Evolutionary conservation across 352 stramenopile species (phyloP).

Genomic region (Aphanomyces cochlioides): DNA sequence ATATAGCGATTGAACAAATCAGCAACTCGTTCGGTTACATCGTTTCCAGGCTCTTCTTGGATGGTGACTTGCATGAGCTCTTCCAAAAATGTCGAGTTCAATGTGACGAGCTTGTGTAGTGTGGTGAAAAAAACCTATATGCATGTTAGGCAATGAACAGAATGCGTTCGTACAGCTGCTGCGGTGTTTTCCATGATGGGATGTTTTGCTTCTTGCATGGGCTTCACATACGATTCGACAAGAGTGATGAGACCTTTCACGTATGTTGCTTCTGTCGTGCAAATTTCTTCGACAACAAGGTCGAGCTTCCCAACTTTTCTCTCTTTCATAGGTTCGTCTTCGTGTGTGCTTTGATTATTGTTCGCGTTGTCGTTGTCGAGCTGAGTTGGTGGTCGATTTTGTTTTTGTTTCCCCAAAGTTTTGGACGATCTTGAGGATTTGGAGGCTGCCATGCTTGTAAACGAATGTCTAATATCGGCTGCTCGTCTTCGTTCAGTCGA

Average conservation of each 20-base stretch:
- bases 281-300: conserved; percentile 77
- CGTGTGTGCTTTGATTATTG: conserved; percentile 19
- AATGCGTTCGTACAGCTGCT: conserved; percentile 45
- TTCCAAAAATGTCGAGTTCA: conserved; percentile 79
- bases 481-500: too few species aligned
- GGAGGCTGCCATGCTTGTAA: too few species aligned
- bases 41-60: conserved; percentile 34
- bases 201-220: conserved; percentile 69
- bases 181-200: conserved; percentile 78
- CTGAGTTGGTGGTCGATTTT: background rate
- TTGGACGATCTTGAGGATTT: too few species aligned
- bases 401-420: too few species aligned
- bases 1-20: conserved; percentile 79
- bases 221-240: conserved; percentile 75
- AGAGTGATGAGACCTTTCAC: conserved; percentile 69
- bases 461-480: too few species aligned
- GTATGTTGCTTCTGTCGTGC: conserved; percentile 70
- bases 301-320: conserved; percentile 33
- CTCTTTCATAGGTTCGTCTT: background rate
- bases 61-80: conserved; percentile 44
- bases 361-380: background rate
- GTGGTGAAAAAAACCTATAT: conserved; percentile 76
- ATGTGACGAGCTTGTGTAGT: conserved; percentile 69
- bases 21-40: conserved; percentile 48
- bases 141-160: background rate